Evolutionary conservation across 192 early-diverging fungal species (phyloP).

Genomic region (Cladochytrium replicatum): DNA sequence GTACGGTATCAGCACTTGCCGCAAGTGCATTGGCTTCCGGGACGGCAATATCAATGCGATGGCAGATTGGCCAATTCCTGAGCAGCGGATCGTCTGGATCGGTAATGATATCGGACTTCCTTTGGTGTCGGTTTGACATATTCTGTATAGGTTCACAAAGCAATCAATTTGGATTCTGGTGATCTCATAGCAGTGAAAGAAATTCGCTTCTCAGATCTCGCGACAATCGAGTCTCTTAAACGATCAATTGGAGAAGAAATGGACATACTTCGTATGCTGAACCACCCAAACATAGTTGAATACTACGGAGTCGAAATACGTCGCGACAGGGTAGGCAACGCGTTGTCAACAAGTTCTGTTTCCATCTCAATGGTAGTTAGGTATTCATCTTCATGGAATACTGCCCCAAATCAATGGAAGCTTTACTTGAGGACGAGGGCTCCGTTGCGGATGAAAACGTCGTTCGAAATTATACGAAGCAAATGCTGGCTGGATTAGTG

Average conservation of each 20-base stretch:
- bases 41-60: conserved; percentile 72
- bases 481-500: conserved; percentile 72
- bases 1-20: conserved; percentile 66
- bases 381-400: conserved; percentile 76
- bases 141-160: conserved; percentile 49
- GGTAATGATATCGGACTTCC: conserved; percentile 11
- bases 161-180: conserved; percentile 70
- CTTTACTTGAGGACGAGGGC: conserved; percentile 67
- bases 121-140: conserved; percentile 1
- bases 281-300: conserved; percentile 81
- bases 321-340: no score
- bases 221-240: conserved; percentile 45
- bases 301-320: conserved; percentile 90
- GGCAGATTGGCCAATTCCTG: conserved; percentile 77
- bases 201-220: conserved; percentile 70
- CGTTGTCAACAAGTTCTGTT: no score
- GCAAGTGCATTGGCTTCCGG: no score
- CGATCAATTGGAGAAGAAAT: conserved; percentile 81
- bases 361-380: no score
- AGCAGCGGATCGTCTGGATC: conserved; percentile 82
- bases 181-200: conserved; percentile 90
- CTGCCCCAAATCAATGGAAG: conserved; percentile 63
- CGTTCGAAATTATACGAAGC: conserved; percentile 61
- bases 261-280: conserved; percentile 80
- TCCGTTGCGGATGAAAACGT: conserved; percentile 67